Base-by-base conservation (phyloP, 768 basidiomycete genomes). In the Dictyophora rubrovolvata region DNA sequence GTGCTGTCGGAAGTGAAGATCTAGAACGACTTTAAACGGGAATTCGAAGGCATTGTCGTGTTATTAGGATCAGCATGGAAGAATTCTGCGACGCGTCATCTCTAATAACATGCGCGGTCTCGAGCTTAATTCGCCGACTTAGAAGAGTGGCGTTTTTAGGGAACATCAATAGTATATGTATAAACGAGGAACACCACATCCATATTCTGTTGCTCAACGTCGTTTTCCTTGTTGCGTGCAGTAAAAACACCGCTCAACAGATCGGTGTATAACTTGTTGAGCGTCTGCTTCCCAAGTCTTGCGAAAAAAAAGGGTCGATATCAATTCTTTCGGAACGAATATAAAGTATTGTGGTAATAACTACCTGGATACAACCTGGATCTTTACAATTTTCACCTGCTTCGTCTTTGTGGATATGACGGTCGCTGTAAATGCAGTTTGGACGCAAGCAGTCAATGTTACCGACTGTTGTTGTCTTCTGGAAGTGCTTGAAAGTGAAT, bases 231-330 rank as follows among this genome's bases (percentile, higher is more conserved):
- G 55, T 22, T 46, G 36, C 14, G 17, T 46, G 20, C 55, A 49
- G 23, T 22, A 49, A 28, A 46, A 56, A 34, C 55, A 56, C 23
- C 47, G 37, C 1, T 48, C 55, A 12, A 21, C 47, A 4, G 37
- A 48, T 5, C 46, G 42, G 21, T 56, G 55, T 6, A 56, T 56
- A n/a, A 56, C 42, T 46, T 56, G 55, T 28, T 56, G 55, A 28
- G 48, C 48, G 20, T 56, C 55, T 22, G 20, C 17, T 5, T 34
- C 55, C 55, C 55, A 56, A 47, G 37, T 42, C 55, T 56, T 20
- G 9, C 14, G n/a, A n/a, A 5, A 17, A 54, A 28, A 20, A 17
- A 28, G 33, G 51, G 33, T 20, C 23, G 17, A 20, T 42, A 14
- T 37, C 14, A 42, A 28, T 28, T 12, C 5, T 42, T 42, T 42